Base-by-base conservation (phyloP, 2,329 filamentous ascomycete genomes). In the Colletotrichum noveboracense region DNA sequence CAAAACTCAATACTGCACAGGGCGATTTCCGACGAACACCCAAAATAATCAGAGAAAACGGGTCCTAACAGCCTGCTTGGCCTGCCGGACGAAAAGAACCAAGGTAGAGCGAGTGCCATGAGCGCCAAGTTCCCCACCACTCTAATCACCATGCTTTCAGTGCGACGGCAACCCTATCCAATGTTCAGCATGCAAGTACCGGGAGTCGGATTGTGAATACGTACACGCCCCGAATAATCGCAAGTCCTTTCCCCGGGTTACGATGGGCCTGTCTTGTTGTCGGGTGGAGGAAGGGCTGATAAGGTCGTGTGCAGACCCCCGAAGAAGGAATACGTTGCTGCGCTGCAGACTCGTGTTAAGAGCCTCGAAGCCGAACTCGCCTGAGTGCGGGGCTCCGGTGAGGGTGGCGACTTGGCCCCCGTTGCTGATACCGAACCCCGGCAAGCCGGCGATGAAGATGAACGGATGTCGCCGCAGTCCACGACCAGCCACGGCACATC, bases 61-160 rank as follows among this genome's bases (percentile, higher is more conserved):
- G 36, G 36, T 10, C 36, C 36, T 43, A 0, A 43, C 36, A 18
- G 36, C 36, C 36, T 43, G 36, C 16, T 43, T 43, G 36, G 36
- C 36, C 0, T 43, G 36, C 16, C 36, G 36, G 0, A 5, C 16
- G 36, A 43, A 43, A 43, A 43, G 36, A 43, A 43, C 36, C 36
- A 43, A 43, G 36, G 36, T 43, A 43, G 36, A 43, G 36, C 36
- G 2, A 43, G 16, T 43, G 36, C 16, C 16, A 18, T 43, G 16
- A 18, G 16, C 0, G 0, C 16, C 16, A 43, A 10, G 18, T 43
- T 43, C 0, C 3, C 36, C 16, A 18, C 16, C 36, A 0, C 36
- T 18, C 36, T 43, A 43, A 43, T 3, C 16, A 2, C 16, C 8
- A 43, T 18, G 1, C 36, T 18, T 43, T 0, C 36, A 43, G 36